A percentile compares a stretch with the other conserved stretches of the same genome.
Conservation (phyloP, 2,329 filamentous ascomycete species). For the Epichloe gansuensis region DNA sequence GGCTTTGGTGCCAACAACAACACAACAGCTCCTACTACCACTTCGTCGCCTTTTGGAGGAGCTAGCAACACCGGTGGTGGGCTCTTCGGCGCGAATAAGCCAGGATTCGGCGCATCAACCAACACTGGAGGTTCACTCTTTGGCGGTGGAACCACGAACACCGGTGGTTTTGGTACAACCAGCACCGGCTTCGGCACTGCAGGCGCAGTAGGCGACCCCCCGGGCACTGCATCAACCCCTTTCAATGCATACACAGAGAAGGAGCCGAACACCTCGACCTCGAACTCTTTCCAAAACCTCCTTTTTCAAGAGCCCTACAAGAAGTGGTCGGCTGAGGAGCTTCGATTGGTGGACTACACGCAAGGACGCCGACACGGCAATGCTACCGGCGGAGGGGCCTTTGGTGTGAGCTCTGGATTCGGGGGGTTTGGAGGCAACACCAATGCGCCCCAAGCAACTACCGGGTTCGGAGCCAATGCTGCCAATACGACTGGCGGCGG, state of each 20-base stretch:
- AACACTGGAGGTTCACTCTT: conserved; percentile 34
- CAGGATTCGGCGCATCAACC: conserved; percentile 34
- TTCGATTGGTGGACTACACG: conserved; percentile 75
- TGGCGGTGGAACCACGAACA: conserved; percentile 24
- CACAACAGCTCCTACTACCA: conserved; percentile 14
- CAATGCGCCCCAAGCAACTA: conserved; percentile 14
- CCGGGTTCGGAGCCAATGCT: conserved; percentile 33
- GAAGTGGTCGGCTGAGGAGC: conserved; percentile 81
- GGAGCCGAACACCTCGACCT: conserved; percentile 42
- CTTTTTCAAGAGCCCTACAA: conserved; percentile 68
- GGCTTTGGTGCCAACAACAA: conserved; percentile 27
- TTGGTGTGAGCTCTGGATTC: conserved; percentile 50
- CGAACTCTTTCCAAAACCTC: conserved; percentile 65
- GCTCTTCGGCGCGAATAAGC: conserved; percentile 42
- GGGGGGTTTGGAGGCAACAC: conserved; percentile 35
- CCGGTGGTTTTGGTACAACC: conserved; percentile 22
- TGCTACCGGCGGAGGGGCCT: conserved; percentile 69
- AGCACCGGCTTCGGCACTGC: conserved; percentile 35
- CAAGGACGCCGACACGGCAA: conserved; percentile 78
- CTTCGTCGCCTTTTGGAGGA: conserved; percentile 28
- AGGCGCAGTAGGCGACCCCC: conserved; percentile 37
- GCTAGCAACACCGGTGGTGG: conserved; percentile 26
- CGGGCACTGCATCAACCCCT: conserved; percentile 56
- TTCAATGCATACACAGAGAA: conserved; percentile 64
- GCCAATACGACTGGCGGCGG: conserved; percentile 22